Conservation (phyloP, 2,329 filamentous ascomycete genomes). For the Lachnellula hyalina region DNA sequence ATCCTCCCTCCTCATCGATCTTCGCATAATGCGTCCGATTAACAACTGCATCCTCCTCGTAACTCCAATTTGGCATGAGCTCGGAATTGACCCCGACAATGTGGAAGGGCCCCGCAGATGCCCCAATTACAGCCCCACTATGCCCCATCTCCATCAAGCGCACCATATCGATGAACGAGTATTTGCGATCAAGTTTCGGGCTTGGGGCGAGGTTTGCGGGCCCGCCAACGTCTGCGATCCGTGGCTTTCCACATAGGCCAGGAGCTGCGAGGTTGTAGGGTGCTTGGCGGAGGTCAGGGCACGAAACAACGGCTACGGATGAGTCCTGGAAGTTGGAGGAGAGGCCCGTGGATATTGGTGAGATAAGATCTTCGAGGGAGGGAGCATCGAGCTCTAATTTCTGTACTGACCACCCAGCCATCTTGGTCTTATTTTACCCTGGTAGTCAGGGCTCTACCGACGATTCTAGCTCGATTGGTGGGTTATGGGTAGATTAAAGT, state of each 20-base stretch:
- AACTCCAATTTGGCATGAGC: conserved; percentile 36
- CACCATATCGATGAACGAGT: conserved; percentile 30
- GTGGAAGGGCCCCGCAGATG: conserved; percentile 40
- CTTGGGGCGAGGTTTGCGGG: conserved; percentile 36
- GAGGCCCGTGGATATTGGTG: conserved; percentile 17
- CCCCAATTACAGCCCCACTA: conserved; percentile 35
- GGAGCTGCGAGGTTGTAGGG: conserved; percentile 36
- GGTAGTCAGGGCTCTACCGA: no score
- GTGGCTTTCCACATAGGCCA: conserved; percentile 37
- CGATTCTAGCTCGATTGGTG: no score
- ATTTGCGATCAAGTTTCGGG: conserved; percentile 33
- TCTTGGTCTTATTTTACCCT: conserved; percentile 13
- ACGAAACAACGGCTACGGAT: conserved; percentile 25
- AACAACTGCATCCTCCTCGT: conserved; percentile 20
- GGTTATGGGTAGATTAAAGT: no score
- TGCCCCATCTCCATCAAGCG: conserved; percentile 34
- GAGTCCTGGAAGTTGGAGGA: conserved; percentile 22
- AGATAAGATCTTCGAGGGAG: conserved; percentile 25
- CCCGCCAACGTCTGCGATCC: conserved; percentile 41
- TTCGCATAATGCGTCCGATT: conserved; percentile 31
- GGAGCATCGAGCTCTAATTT: conserved; percentile 26
- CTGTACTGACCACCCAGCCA: conserved; percentile 10
- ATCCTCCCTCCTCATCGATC: conserved; percentile 17
- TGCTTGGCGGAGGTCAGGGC: conserved; percentile 34
- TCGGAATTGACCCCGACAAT: conserved; percentile 39